Conservation (phyloP, 2,329 filamentous ascomycete genomes). For the Hypoxylon sp. region DNA sequence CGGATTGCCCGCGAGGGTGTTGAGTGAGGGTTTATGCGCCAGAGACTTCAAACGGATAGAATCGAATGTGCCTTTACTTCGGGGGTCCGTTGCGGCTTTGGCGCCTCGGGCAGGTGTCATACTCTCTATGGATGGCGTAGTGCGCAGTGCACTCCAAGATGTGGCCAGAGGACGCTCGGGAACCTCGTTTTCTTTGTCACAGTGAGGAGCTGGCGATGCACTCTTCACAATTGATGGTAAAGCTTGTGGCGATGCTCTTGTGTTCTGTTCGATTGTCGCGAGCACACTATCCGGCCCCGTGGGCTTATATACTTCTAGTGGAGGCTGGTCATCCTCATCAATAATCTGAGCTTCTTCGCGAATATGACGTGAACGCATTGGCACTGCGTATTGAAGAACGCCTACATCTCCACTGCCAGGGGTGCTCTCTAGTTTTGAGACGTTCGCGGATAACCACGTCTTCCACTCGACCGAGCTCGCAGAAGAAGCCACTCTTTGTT, state of each 20-base stretch:
- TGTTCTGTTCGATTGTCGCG: constrained; percentile 22
- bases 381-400: constrained; percentile 40
- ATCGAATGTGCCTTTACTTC: constrained; percentile 24
- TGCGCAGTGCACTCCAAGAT: constrained; percentile 32
- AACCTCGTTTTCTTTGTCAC: constrained; percentile 37
- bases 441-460: constrained; percentile 67
- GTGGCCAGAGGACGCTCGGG: constrained; percentile 25
- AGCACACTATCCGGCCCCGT: constrained; percentile 32
- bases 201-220: not conserved
- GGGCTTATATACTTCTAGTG: constrained; percentile 38
- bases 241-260: constrained; percentile 9
- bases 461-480: constrained; percentile 66
- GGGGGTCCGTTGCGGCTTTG: constrained; percentile 6
- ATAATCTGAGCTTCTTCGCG: constrained; percentile 66
- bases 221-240: constrained; percentile 6
- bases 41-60: constrained; percentile 35
- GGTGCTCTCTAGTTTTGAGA: constrained; percentile 62
- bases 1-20: constrained; percentile 35
- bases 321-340: constrained; percentile 55
- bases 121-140: constrained; percentile 34
- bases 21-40: constrained; percentile 40
- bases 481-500: constrained; percentile 54
- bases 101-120: constrained; percentile 20
- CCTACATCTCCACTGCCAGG: constrained; percentile 17
- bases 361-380: constrained; percentile 58